phyloP scores from a whole-genome alignment of 306 rosid species.

The Calophaca sinica region DNA sequence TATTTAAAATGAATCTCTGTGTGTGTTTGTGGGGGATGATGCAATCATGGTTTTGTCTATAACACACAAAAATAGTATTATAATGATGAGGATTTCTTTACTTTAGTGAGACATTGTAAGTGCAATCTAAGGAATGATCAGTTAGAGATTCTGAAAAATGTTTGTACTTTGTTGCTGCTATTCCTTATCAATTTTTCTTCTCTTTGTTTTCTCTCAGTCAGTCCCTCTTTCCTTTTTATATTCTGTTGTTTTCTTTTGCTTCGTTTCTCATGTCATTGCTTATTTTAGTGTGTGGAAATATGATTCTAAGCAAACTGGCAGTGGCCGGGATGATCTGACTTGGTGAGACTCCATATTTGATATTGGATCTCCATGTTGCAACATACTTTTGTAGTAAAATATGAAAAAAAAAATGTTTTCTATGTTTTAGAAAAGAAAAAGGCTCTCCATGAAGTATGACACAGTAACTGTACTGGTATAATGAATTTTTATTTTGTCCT shows the following conservation, averaged over 20 bases:
- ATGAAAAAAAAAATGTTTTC: neutral
- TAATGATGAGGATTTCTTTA: neutral
- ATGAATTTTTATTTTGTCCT: neutral
- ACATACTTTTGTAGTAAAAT: neutral
- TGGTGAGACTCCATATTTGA: constrained; percentile 19
- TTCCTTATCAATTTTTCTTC: neutral
- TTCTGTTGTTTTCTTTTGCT: constrained; percentile 12
- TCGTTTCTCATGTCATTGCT: constrained; percentile 32
- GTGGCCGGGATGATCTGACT: constrained; percentile 16
- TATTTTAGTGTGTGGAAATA: constrained; percentile 19
- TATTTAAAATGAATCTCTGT: neutral
- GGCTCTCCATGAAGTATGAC: constrained; percentile 5
- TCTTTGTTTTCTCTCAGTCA: neutral
- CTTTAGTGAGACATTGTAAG: neutral
- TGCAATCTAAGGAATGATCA: constrained; percentile 10
- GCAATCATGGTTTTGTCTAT: constrained; percentile 19
- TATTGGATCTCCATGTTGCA: constrained; percentile 14
- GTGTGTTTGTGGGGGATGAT: neutral
- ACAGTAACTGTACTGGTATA: neutral
- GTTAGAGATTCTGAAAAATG: constrained; percentile 36
- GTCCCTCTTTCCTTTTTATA: neutral
- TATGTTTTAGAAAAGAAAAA: neutral
- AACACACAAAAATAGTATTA: neutral
- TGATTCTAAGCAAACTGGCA: too few species aligned
- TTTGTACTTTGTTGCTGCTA: constrained; percentile 8